Base-by-base conservation (phyloP, 768 basidiomycete genomes). In the Mycena rebaudengoi region DNA sequence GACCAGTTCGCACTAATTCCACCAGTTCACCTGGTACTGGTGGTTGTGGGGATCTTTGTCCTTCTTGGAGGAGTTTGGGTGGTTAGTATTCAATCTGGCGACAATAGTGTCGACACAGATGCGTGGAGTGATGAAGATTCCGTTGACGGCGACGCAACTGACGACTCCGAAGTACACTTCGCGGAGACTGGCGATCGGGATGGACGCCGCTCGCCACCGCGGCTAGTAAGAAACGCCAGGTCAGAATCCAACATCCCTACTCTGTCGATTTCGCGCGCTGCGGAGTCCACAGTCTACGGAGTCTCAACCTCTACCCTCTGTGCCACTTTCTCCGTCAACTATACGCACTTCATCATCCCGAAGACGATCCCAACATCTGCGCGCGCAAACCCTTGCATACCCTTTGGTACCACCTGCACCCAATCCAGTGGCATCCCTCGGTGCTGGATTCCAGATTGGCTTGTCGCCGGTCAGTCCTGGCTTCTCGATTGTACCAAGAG, bases 21-120 rank as follows among this genome's bases (percentile, higher is more conserved):
- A 2, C 80, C 84, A 0, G 68, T 86, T n/a, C 86, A 95, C 73
- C 84, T 95, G n/a, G 74, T 79, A 5, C 83, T 97, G 25, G 93
- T 98, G 59, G 79, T 83, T 7, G 66, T 94, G 8, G 96, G 96
- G 1, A 94, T 95, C 56, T 75, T 85, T 14, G 75, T 95, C 10
- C 85, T 98, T 1, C 85, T 98, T 16, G 84, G 87, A 3, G 96
- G 96, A 10, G 96, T 98, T 2, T 96, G 94, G 91, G 85, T 94
- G 20, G 92, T 97, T 49, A 93, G 91, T 66, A 86, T 93, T 51
- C 89, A 90, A 50, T 86, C 90, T 2, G 86, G 85, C 3, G 81
- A 82, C 32, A 86, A 81, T 23, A 18, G 79, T 30, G 80, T 78
- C 12, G 83, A 87, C 60, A 75, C 84, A 29, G 85, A 85, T 40